A percentile compares a stretch with the other conserved stretches of the same genome.
Conservation (phyloP, 2,329 filamentous ascomycete species). For the Penicillium glabrum region DNA sequence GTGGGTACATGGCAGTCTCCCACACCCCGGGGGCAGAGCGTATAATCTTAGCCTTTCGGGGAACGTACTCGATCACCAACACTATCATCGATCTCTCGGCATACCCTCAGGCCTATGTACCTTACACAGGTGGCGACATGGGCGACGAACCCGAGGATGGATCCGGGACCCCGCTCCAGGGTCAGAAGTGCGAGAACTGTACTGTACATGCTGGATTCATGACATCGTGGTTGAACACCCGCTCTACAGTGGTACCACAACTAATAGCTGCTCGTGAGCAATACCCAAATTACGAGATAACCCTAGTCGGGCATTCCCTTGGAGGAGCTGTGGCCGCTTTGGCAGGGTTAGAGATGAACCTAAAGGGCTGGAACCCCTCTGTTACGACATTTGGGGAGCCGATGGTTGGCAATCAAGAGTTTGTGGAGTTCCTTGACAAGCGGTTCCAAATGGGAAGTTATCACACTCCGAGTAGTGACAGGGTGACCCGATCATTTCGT, state of each 20-base stretch:
- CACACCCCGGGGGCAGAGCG: slow-evolving; percentile 60
- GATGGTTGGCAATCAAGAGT: slow-evolving; percentile 55
- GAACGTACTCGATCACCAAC: slow-evolving; percentile 91
- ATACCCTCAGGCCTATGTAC: slow-evolving; percentile 83
- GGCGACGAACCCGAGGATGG: background rate
- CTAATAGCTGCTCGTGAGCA: slow-evolving; percentile 59
- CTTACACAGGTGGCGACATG: slow-evolving; percentile 65
- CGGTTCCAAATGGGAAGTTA: slow-evolving; percentile 44
- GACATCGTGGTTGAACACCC: slow-evolving; percentile 76
- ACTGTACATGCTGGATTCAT: slow-evolving; percentile 92
- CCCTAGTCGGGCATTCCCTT: slow-evolving; percentile 85
- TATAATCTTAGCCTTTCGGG: slow-evolving; percentile 86
- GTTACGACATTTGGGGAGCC: slow-evolving; percentile 96
- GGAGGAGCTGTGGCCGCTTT: slow-evolving; percentile 90
- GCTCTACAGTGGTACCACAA: slow-evolving; percentile 66
- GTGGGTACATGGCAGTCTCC: slow-evolving; percentile 90
- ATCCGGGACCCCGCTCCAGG: background rate
- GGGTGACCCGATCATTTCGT: slow-evolving; percentile 34
- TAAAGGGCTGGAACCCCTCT: slow-evolving; percentile 70
- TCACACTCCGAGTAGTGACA: background rate
- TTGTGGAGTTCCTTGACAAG: slow-evolving; percentile 56
- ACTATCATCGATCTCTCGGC: slow-evolving; percentile 88
- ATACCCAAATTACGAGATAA: slow-evolving; percentile 71
- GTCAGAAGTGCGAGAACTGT: slow-evolving; percentile 70
- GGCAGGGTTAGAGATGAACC: slow-evolving; percentile 76